Evolutionary conservation across 2,329 filamentous ascomycete species (phyloP), one percentile per base, ranked within the genome.

Genomic region (Trichophyton equinum): DNA sequence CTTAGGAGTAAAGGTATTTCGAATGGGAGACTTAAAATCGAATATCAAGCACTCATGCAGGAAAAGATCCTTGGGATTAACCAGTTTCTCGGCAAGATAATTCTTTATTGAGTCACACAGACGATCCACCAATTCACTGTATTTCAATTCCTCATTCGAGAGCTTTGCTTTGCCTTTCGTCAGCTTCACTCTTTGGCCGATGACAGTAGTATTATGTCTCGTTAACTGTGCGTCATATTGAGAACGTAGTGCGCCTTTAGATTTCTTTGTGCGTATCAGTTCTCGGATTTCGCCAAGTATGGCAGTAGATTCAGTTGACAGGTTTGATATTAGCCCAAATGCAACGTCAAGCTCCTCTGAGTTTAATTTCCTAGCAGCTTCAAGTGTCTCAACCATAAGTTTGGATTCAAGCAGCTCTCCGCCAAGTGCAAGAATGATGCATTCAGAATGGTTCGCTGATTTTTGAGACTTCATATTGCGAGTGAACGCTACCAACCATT

Each of bases 181-280:
- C 22, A 85, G 72, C 58, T 80, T 77, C 20, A 85, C 79, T 64
- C 82, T 82, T 64, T 84, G 80, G 18, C 82, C 79, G 2, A 84
- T 77, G n/a, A 85, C 75, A 0, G 82, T 83, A 2, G 82, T 82
- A 61, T 80, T 75, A 4, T 82, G 70, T 18, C 78, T 79, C 3
- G 79, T 77, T 65, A 79, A 78, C 47, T 86, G 85, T 9, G 86
- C 80, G 66, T 86, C 86, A 71, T 94, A 88, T 70, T 86, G 86
- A 74, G 86, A 95, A 64, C 85, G 84, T 33, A 95, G 78, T 3
- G 78, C 73, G 42, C 76, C 77, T 8, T 78, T 75, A 51, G 76
- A 72, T 53, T 78, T 70, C 15, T 81, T 77, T 49, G 73, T 73
- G 38, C 73, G 68, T 22, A 79, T 68, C 4, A 88, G 70, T 11